Percentiles rank a stretch among this genome's conserved stretches.
phyloP scores from a whole-genome alignment of 1,284 basidiomycete genomes.

The Gymnopus androsaceus region DNA sequence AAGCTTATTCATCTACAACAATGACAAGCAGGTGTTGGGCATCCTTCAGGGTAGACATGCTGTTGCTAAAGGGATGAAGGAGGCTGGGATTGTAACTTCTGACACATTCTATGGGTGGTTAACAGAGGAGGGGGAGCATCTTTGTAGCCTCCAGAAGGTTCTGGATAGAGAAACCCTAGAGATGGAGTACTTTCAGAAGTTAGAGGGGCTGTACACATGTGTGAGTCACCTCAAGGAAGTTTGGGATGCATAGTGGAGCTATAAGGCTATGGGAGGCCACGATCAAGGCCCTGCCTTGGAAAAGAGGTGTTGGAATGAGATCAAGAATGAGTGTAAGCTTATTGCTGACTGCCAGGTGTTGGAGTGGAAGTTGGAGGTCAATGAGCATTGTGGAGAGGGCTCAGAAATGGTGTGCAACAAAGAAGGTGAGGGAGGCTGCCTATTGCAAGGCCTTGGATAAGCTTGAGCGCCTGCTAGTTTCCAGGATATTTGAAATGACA shows the following conservation, averaged over 20 bases:
- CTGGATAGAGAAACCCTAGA: slow-evolving; percentile 23
- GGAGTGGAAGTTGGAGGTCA: neutral
- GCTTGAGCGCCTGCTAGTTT: slow-evolving; percentile 1
- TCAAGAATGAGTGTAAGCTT: neutral
- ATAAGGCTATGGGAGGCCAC: neutral
- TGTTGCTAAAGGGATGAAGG: neutral
- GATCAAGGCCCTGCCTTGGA: no score
- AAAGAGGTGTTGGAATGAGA: neutral
- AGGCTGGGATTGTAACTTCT: neutral
- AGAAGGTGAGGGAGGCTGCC: neutral
- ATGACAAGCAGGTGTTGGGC: slow-evolving; percentile 6
- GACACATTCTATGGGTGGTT: neutral
- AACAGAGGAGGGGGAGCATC: neutral
- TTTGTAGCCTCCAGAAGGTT: neutral
- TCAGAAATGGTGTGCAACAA: slow-evolving; percentile 1
- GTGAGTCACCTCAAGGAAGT: neutral
- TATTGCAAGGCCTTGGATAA: slow-evolving; percentile 12
- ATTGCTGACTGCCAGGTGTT: neutral
- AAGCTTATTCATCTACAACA: slow-evolving; percentile 5
- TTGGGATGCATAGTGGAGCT: neutral
- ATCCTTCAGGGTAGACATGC: neutral
- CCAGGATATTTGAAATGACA: slow-evolving; percentile 2
- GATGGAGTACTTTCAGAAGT: slow-evolving; percentile 31
- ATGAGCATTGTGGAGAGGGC: neutral
- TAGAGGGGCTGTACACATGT: neutral